Conservation (phyloP, 2,329 filamentous ascomycete genomes). For the Aspergillus sp. region DNA sequence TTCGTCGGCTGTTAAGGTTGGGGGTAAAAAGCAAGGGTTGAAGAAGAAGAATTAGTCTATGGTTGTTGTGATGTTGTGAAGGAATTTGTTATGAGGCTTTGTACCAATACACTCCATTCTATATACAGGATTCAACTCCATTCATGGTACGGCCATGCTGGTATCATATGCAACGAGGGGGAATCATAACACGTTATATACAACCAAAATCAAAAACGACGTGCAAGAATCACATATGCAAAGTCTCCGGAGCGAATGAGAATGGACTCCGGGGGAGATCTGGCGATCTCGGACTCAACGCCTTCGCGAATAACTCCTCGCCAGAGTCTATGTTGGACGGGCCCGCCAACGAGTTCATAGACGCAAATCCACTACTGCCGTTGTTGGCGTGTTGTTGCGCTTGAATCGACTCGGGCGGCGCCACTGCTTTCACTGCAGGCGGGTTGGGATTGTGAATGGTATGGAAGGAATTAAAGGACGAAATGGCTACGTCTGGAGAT, state of each 20-base stretch:
- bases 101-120: too few species aligned
- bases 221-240: slow-evolving; percentile 10
- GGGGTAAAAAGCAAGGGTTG: slow-evolving; percentile 12
- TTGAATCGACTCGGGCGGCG: slow-evolving; percentile 32
- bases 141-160: too few species aligned
- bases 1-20: slow-evolving; percentile 5
- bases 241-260: slow-evolving; percentile 43
- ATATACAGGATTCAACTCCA: too few species aligned
- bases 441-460: slow-evolving; percentile 27
- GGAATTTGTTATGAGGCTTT: not conserved
- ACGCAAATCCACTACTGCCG: slow-evolving; percentile 19
- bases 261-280: slow-evolving; percentile 84
- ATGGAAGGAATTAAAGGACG: slow-evolving; percentile 56
- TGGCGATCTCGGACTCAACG: slow-evolving; percentile 77
- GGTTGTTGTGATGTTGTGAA: not conserved
- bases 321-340: slow-evolving; percentile 49
- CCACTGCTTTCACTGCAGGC: slow-evolving; percentile 26
- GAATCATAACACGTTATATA: too few species aligned
- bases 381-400: slow-evolving; percentile 23
- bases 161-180: too few species aligned
- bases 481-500: slow-evolving; percentile 56
- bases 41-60: slow-evolving; percentile 19
- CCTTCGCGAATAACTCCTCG: slow-evolving; percentile 80
- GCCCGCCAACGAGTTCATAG: slow-evolving; percentile 26
- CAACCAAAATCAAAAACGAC: slow-evolving; percentile 1